These are phyloP conservation scores for Hymenoscyphus fructigenus DNA, from an alignment of 2,329 filamentous ascomycete species.

Conservation along the genomic window DNA sequence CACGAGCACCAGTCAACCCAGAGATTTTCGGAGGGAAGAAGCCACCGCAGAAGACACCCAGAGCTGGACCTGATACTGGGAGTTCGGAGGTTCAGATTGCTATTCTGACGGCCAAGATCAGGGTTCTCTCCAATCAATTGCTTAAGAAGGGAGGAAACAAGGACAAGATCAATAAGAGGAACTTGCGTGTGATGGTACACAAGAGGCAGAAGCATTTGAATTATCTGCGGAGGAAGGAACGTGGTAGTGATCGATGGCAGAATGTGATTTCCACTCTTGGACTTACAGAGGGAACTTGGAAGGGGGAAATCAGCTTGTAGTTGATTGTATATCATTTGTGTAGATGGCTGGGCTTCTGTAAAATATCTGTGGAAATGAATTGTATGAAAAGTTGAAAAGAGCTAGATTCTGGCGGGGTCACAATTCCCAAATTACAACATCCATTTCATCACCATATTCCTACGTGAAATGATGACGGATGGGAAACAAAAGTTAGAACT, in stretches of 20 bases:
- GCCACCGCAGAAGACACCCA: constrained; percentile 49
- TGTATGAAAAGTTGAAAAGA: constrained; percentile 13
- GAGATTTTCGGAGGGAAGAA: constrained; percentile 18
- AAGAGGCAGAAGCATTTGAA: constrained; percentile 82
- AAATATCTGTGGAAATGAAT: constrained; percentile 18
- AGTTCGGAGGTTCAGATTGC: constrained; percentile 97
- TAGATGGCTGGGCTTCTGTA: constrained; percentile 23
- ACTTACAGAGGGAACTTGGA: constrained; percentile 84
- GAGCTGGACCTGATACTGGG: constrained; percentile 89
- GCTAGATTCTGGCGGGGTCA: constrained; percentile 5
- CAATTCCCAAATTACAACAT: neutral
- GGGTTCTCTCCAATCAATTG: constrained; percentile 71
- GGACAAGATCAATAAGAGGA: constrained; percentile 94
- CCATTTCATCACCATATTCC: too few relatives aligned
- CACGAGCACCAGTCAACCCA: constrained; percentile 29
- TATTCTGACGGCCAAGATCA: constrained; percentile 91
- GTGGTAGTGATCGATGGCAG: constrained; percentile 87
- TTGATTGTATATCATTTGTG: constrained; percentile 24
- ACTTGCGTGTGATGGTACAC: constrained; percentile 82
- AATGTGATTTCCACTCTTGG: constrained; percentile 82
- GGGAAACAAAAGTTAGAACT: neutral
- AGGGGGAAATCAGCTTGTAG: constrained; percentile 80
- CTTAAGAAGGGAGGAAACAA: constrained; percentile 67
- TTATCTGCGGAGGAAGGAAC: constrained; percentile 86
- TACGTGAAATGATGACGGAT: neutral